Base-by-base conservation (phyloP, 257 asterid genomes). In the Rhazya stricta region DNA sequence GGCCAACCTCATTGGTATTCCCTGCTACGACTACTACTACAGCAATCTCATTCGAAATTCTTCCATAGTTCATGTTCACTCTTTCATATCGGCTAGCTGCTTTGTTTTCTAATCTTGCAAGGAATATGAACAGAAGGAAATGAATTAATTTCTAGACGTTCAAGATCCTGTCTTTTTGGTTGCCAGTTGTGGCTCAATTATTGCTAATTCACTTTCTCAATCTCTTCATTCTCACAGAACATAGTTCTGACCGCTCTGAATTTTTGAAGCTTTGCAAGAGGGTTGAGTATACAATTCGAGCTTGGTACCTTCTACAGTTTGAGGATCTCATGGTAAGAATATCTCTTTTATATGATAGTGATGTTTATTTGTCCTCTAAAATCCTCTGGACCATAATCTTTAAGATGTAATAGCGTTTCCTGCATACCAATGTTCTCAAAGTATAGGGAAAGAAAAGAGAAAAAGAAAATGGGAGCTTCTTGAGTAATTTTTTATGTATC, bases 191-290 rank as follows among this genome's bases (percentile, higher is more conserved):
- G 34, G 16, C 54, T 57, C 21, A 32, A 43, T 23, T 25, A 13
- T 18, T 60, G 45, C 50, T 67, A n/a, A 71, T 10, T 82, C 60
- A 54, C 50, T 73, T 54, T 63, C 74, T 30, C n/a, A 23, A 19
- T 23, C 76, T 60, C 72, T 70, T 19, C 57, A 51, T 50, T 62
- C 43, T 42, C 75, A 80, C 90, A 92, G 99, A 92, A 76, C 99
- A 88, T 61, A 82, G 84, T 79, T 83, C 99, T 72, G 98, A 94
- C 77, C 96, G 96, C 45, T 86, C 95, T 3, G 99, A 94, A 78
- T 94, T 94, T 80, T 81, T 94, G 87, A 94, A 92, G 89, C 93
- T 94, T 56, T 94, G 98, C 81, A 94, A 94, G 92, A 89, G 99
- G 79, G 93, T 92, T 56, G 99, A 94, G 86, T 94, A 94, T 84